Evolutionary conservation across 2,329 filamentous ascomycete genomes (phyloP), one percentile per base, ranked within the genome.

Genomic region (Clonostachys rosea): DNA sequence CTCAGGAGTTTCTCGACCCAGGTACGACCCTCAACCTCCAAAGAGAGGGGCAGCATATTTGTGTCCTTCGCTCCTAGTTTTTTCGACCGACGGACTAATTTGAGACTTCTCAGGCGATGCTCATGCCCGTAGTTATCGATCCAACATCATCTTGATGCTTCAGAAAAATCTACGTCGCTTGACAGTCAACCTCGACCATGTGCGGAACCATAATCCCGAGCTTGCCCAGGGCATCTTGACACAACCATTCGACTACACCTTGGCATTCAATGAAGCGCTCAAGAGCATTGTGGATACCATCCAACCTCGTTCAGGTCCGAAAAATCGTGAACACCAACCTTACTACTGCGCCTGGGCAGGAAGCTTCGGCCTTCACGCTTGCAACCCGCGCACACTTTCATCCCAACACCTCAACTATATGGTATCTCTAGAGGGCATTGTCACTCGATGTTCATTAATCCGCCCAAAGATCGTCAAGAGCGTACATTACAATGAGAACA

Each of bases 341-440:
- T 99, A 96, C 71, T 97, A 99, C 66, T 96, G 94, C 61, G 94
- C 94, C n/a, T 97, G 89, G 72, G 83, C 92, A 47, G 94, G 94
- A 54, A 96, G 90, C 63, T 99, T 99, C 63, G 94, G 95, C 54
- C 85, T 96, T 63, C 94, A 89, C 64, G 81, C 91, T 12, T 96
- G 91, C 78, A 99, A 96, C 61, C 94, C 94, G 39, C 83, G 94
- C 56, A 97, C 94, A 1, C 73, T 99, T 33, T 89, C 89, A 44
- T 96, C 92, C 3, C 78, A 83, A 39, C 89, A 95, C 59, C 79
- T 99, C 48, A 99, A 99, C 67, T 86, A 89, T 61, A 96, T 99
- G 91, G 89, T 99, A 13, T 96, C 91, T 5, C 78, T 99, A 45
- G 94, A 99, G 69, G 94, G 94, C 42, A 99, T 99, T 59, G 94